phyloP scores from a whole-genome alignment of 2,329 filamentous ascomycete genomes.

The Fusarium hainanense region DNA sequence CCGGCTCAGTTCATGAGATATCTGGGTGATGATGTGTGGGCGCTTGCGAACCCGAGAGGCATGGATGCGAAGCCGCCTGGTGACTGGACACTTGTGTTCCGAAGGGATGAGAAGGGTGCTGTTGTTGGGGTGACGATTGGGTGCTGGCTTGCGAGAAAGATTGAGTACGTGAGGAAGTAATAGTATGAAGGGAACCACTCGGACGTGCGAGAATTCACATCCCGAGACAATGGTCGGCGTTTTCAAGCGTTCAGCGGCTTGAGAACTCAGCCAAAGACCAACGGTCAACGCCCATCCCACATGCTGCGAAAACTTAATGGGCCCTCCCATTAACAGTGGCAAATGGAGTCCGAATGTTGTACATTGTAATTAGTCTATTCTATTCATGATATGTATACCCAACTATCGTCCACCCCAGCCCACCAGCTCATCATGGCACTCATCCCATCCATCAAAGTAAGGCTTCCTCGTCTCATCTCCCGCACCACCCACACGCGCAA shows the following conservation, averaged over 20 bases:
- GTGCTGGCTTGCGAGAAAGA: slow-evolving; percentile 26
- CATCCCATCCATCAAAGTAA: slow-evolving; percentile 36
- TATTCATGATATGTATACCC: background rate
- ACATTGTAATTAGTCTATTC: slow-evolving; percentile 12
- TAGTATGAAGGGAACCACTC: background rate
- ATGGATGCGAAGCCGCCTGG: slow-evolving; percentile 36
- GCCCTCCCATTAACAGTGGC: too few species aligned
- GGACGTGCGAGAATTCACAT: background rate
- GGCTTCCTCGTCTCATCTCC: slow-evolving; percentile 26
- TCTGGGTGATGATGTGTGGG: slow-evolving; percentile 23
- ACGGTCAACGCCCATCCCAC: too few species aligned
- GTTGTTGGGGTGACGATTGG: slow-evolving; percentile 15
- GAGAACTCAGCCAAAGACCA: too few species aligned
- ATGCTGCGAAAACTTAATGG: background rate
- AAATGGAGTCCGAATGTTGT: background rate
- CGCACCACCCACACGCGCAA: slow-evolving; percentile 20
- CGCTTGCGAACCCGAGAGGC: slow-evolving; percentile 23
- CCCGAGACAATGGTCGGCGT: too few species aligned
- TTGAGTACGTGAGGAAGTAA: slow-evolving; percentile 24
- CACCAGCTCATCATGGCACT: slow-evolving; percentile 27
- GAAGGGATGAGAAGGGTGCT: background rate
- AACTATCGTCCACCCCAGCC: slow-evolving; percentile 33
- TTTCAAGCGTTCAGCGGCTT: background rate
- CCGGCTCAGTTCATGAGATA: slow-evolving; percentile 29
- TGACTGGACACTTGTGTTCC: slow-evolving; percentile 31